phyloP scores from a whole-genome alignment of 1,284 basidiomycete species.

The Cryptococcus hybrid region DNA sequence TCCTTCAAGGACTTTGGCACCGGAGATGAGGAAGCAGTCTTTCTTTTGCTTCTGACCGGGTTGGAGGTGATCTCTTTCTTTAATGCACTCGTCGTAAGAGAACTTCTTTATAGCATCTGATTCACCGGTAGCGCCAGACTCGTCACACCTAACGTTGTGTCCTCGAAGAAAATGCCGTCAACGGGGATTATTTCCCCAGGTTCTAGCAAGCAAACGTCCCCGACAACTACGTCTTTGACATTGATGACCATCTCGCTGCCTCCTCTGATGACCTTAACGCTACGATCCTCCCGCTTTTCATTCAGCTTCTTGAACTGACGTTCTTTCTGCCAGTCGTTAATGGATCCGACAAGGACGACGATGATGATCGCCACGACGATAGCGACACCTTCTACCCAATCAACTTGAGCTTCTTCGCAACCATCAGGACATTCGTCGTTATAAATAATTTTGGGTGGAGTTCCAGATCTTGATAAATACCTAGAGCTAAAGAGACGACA shows the following conservation, averaged over 20 bases:
- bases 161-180: conserved; percentile 92
- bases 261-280: conserved; percentile 84
- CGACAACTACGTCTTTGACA: conserved; percentile 86
- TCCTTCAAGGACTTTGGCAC: conserved; percentile 93
- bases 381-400: conserved; percentile 98
- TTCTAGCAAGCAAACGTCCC: conserved; percentile 87
- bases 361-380: conserved; percentile 91
- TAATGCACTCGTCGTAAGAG: conserved; percentile 72
- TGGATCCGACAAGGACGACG: conserved; percentile 51
- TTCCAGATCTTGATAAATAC: conserved; percentile 92
- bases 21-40: conserved; percentile 91
- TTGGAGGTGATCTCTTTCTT: conserved; percentile 47
- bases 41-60: conserved; percentile 58
- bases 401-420: conserved; percentile 60
- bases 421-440: conserved; percentile 51
- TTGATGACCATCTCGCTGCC: conserved; percentile 78
- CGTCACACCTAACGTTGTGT: conserved; percentile 94
- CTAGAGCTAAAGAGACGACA: conserved; percentile 87
- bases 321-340: conserved; percentile 85
- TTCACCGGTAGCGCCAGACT: conserved; percentile 94
- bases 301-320: conserved; percentile 90
- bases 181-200: conserved; percentile 95
- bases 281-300: conserved; percentile 92
- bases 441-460: conserved; percentile 57
- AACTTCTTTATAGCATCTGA: conserved; percentile 91